Percentiles rank a stretch among this genome's conserved stretches.
Conservation (phyloP, 257 asterid species). For the Hygrophila difformis region DNA sequence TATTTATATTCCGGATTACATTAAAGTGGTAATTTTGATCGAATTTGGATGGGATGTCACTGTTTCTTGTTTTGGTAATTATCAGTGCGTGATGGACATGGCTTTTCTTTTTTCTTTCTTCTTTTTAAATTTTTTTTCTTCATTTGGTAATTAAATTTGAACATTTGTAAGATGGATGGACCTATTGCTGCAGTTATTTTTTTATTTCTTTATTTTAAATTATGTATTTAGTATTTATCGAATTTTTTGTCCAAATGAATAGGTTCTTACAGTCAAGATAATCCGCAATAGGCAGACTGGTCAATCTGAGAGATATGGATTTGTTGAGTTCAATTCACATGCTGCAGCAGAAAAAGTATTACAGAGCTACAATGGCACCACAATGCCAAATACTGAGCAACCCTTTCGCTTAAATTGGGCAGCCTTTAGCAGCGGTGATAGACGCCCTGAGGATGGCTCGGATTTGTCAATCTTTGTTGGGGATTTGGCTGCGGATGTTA, state of each 20-base stretch:
- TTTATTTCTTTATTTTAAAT: background rate
- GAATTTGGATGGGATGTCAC: too few species aligned
- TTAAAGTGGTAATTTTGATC: too few species aligned
- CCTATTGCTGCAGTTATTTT: background rate
- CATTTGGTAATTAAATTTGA: too few species aligned
- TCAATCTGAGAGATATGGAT: conserved; percentile 94
- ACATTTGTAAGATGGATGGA: background rate
- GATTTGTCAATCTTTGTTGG: conserved; percentile 96
- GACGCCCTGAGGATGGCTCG: conserved; percentile 65
- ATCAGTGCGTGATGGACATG: too few species aligned
- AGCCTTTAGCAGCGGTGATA: conserved; percentile 78
- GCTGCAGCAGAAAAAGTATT: conserved; percentile 78
- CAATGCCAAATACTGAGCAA: conserved; percentile 83
- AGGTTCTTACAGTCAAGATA: conserved; percentile 82
- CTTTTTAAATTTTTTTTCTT: too few species aligned
- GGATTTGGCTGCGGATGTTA: conserved; percentile 84
- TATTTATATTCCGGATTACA: too few species aligned
- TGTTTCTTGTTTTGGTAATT: too few species aligned
- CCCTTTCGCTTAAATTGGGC: conserved; percentile 96
- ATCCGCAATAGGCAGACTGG: conserved; percentile 98
- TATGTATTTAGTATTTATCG: background rate
- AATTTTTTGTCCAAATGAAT: conserved; percentile 12
- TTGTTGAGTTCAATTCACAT: conserved; percentile 73
- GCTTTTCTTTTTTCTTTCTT: too few species aligned
- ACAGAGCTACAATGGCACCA: conserved; percentile 58